phyloP scores from a whole-genome alignment of 805 yeast species.

The Yarrowia phangngaensis region DNA sequence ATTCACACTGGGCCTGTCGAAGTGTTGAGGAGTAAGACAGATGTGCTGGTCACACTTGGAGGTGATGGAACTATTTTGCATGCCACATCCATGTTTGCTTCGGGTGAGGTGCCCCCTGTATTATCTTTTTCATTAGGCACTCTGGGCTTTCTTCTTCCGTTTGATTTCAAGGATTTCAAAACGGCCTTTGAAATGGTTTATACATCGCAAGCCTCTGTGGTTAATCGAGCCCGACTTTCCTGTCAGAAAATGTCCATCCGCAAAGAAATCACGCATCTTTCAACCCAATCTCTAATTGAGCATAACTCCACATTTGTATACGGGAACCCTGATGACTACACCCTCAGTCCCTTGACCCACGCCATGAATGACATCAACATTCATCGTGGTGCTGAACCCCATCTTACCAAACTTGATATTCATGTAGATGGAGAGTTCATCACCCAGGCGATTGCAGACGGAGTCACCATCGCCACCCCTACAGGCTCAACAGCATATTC shows the following conservation, averaged over 20 bases:
- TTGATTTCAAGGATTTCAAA: constrained; percentile 61
- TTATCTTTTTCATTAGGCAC: constrained; percentile 87
- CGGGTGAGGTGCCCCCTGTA: constrained; percentile 72
- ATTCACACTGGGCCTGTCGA: constrained; percentile 57
- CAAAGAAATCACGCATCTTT: constrained; percentile 24
- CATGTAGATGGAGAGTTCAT: constrained; percentile 76
- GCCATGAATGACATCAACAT: constrained; percentile 91
- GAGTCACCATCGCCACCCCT: constrained; percentile 79
- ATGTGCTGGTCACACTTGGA: constrained; percentile 81
- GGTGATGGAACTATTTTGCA: constrained; percentile 93
- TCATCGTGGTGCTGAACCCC: constrained; percentile 86
- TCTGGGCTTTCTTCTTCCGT: constrained; percentile 82
- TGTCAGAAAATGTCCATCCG: constrained; percentile 45
- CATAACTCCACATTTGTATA: constrained; percentile 15
- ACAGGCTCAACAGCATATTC: constrained; percentile 96
- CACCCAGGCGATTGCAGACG: constrained; percentile 91
- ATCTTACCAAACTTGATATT: constrained; percentile 78
- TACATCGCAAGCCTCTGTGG: constrained; percentile 62
- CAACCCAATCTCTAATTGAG: constrained; percentile 17
- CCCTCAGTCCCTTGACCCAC: constrained; percentile 46
- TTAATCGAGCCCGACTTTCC: constrained; percentile 74
- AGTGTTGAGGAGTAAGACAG: constrained; percentile 64
- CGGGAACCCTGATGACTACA: constrained; percentile 21
- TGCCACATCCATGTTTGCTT: constrained; percentile 74
- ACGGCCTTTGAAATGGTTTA: constrained; percentile 64